phyloP scores from a whole-genome alignment of 176 grass and related monocot species.

The Areca catechu region DNA sequence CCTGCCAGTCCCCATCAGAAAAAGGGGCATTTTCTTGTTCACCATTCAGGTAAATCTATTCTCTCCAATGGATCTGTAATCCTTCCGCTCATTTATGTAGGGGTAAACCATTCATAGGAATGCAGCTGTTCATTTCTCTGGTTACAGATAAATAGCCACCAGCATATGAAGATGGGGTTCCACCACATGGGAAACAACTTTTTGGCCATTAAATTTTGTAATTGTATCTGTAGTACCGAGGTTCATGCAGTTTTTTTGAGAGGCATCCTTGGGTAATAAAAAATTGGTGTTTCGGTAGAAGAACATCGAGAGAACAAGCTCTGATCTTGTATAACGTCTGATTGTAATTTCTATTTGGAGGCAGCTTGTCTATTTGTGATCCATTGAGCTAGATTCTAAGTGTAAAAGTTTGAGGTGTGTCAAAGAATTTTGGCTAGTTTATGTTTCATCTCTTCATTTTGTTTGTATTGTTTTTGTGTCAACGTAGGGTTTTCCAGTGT shows the following conservation, averaged over 20 bases:
- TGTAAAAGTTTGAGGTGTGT: no score
- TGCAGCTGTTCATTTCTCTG: not conserved
- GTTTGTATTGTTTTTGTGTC: no score
- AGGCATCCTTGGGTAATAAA: conserved; percentile 46
- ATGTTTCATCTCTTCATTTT: no score
- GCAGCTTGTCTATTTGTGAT: no score
- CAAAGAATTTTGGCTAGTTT: no score
- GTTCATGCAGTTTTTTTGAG: conserved; percentile 44
- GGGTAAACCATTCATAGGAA: not conserved
- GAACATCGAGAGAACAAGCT: no score
- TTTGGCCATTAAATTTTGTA: conserved; percentile 55
- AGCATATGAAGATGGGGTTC: conserved; percentile 18
- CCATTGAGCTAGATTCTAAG: no score
- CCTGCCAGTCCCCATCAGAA: conserved; percentile 18
- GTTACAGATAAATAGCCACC: conserved; percentile 5
- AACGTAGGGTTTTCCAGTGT: no score
- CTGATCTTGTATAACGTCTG: no score
- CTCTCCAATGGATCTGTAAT: not conserved
- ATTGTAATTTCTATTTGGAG: no score
- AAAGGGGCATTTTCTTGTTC: conserved; percentile 19
- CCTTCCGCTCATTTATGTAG: conserved; percentile 4
- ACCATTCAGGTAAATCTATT: not conserved
- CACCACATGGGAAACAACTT: conserved; percentile 8
- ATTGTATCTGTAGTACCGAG: conserved; percentile 31
- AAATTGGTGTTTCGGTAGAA: conserved; percentile 1